Conservation (phyloP, 805 yeast genomes). For the Starmera quercuum region DNA sequence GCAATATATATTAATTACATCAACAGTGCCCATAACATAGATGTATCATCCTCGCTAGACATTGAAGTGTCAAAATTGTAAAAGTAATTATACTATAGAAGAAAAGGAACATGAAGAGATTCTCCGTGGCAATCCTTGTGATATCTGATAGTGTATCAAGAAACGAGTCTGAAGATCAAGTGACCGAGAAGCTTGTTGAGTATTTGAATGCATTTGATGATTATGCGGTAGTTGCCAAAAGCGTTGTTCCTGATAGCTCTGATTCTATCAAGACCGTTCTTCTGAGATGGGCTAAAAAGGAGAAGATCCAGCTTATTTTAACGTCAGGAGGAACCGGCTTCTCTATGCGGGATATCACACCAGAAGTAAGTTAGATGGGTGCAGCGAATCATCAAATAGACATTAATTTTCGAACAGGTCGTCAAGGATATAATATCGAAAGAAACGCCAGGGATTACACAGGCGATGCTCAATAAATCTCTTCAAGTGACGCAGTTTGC, state of each 20-base stretch:
- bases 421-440: constrained; percentile 31
- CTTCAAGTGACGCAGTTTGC: constrained; percentile 39
- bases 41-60: too few species aligned
- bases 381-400: background rate
- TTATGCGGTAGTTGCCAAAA: constrained; percentile 12
- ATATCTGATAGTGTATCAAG: constrained; percentile 33
- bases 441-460: constrained; percentile 43
- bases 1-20: too few species aligned
- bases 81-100: too few species aligned
- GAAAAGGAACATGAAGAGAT: too few species aligned
- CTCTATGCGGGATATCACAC: constrained; percentile 36
- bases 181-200: constrained; percentile 19
- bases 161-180: constrained; percentile 23
- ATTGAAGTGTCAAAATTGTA: too few species aligned
- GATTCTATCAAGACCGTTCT: too few species aligned
- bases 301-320: constrained; percentile 25
- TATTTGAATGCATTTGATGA: background rate
- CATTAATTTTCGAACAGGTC: constrained; percentile 18
- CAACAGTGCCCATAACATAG: too few species aligned
- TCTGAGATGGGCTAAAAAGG: too few species aligned
- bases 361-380: constrained; percentile 31
- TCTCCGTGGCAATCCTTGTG: too few species aligned
- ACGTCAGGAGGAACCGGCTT: constrained; percentile 52
- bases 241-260: constrained; percentile 30
- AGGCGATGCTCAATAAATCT: constrained; percentile 36